Percentiles rank a stretch among this genome's conserved stretches.
These are phyloP conservation scores for Podospora pseudoanserina DNA, from an alignment of 495 filamentous ascomycete species.

Conservation along the genomic window DNA sequence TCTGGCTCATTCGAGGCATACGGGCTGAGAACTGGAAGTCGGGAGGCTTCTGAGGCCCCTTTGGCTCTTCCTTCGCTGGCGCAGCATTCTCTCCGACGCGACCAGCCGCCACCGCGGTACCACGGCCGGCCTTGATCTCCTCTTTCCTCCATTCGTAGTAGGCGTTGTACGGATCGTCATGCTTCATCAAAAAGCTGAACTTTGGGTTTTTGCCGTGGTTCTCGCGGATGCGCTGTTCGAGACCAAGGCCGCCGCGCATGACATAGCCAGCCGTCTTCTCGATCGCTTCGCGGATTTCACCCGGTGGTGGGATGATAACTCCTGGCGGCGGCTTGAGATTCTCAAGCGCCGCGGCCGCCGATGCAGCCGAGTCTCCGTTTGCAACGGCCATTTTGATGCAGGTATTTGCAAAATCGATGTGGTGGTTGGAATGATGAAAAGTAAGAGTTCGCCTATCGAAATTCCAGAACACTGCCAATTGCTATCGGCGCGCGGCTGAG, in stretches of 20 bases:
- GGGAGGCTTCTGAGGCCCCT: slow-evolving; percentile 82
- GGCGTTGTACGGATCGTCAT: slow-evolving; percentile 77
- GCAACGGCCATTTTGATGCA: slow-evolving; percentile 43
- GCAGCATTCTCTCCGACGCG: slow-evolving; percentile 59
- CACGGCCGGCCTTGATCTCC: slow-evolving; percentile 79
- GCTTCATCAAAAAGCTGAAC: slow-evolving; percentile 76
- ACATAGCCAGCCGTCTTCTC: slow-evolving; percentile 98
- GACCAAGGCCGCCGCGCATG: slow-evolving; percentile 72
- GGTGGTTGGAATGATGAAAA: neutral
- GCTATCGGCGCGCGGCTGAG: neutral
- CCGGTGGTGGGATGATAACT: slow-evolving; percentile 73
- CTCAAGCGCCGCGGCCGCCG: slow-evolving; percentile 44
- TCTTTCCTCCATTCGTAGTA: slow-evolving; percentile 88
- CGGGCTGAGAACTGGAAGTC: slow-evolving; percentile 92
- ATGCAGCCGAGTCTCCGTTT: slow-evolving; percentile 52
- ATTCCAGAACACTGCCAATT: neutral
- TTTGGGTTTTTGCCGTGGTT: slow-evolving; percentile 84
- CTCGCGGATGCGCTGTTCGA: slow-evolving; percentile 85
- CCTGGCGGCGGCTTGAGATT: slow-evolving; percentile 73
- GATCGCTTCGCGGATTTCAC: slow-evolving; percentile 68
- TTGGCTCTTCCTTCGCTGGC: slow-evolving; percentile 57
- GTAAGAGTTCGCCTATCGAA: slow-evolving; percentile 2
- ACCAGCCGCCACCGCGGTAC: slow-evolving; percentile 75
- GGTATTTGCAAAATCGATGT: neutral
- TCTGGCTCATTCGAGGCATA: slow-evolving; percentile 95